Percentiles rank a stretch among this genome's conserved stretches.
These are phyloP conservation scores for Arxiozyma heterogenica DNA, from an alignment of 1,139 yeast species.

Conservation along the genomic window DNA sequence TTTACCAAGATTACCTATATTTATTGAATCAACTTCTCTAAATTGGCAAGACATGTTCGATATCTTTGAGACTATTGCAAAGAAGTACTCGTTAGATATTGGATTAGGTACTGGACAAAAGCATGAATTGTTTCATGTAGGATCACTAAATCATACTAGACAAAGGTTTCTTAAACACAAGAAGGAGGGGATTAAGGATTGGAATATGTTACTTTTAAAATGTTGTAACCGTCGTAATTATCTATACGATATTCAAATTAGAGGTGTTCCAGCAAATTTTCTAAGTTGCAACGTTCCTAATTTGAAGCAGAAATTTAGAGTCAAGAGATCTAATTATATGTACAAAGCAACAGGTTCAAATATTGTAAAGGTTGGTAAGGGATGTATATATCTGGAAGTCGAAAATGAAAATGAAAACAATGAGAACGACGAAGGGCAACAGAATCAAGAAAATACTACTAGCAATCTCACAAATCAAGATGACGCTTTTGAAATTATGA, in stretches of 20 bases:
- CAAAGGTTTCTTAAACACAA: constrained; percentile 12
- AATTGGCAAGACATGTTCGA: constrained; percentile 26
- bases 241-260: constrained; percentile 13
- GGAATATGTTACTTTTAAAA: constrained; percentile 23
- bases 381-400: constrained; percentile 21
- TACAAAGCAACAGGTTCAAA: constrained; percentile 17
- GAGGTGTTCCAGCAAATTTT: constrained; percentile 18
- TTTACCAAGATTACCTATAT: constrained; percentile 24
- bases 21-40: constrained; percentile 24
- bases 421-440: not conserved
- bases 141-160: constrained; percentile 11
- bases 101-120: constrained; percentile 25
- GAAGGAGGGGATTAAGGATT: constrained; percentile 20
- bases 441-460: constrained; percentile 3
- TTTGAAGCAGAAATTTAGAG: constrained; percentile 13
- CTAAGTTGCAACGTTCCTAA: constrained; percentile 12
- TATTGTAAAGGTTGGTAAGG: constrained; percentile 16
- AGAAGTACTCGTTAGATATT: constrained; percentile 17
- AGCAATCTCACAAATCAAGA: not conserved
- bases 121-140: constrained; percentile 18
- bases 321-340: constrained; percentile 16
- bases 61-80: constrained; percentile 21
- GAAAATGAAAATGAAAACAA: constrained; percentile 4
- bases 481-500: not conserved
- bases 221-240: constrained; percentile 16